phyloP scores from a whole-genome alignment of 2,329 filamentous ascomycete species.

The Colletotrichum spaethianum region DNA sequence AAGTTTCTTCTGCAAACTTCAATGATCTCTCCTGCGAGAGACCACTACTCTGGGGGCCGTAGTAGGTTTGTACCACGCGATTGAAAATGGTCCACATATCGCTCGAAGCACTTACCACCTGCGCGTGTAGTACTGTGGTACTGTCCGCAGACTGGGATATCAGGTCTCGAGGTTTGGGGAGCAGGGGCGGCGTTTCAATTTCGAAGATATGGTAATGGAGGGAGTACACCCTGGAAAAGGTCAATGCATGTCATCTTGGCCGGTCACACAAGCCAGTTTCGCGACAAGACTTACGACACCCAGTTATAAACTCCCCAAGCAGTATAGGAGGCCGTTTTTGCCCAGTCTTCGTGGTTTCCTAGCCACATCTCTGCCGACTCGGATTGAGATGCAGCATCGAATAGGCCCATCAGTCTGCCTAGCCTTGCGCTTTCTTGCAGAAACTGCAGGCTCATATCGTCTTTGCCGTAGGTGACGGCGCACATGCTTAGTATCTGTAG shows the following conservation, averaged over 20 bases:
- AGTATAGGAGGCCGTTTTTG: conserved; percentile 43
- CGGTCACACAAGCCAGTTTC: too few species aligned
- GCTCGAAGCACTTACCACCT: conserved; percentile 5
- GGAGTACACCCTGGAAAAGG: conserved; percentile 1
- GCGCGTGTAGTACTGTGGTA: background rate
- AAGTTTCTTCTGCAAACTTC: conserved; percentile 8
- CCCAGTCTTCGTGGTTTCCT: conserved; percentile 4
- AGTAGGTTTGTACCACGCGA: background rate
- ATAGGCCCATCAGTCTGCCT: conserved; percentile 21
- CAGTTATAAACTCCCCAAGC: conserved; percentile 49
- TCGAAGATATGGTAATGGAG: conserved; percentile 22
- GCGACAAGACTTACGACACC: conserved; percentile 21
- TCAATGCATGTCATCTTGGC: background rate
- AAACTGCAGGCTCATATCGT: conserved; percentile 7
- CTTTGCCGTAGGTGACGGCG: conserved; percentile 8
- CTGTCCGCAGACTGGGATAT: background rate
- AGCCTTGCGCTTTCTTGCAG: background rate
- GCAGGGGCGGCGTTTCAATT: conserved; percentile 22
- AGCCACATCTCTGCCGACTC: conserved; percentile 21
- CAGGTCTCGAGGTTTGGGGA: conserved; percentile 14
- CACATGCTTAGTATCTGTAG: conserved; percentile 17
- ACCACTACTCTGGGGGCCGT: background rate
- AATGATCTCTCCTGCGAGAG: background rate
- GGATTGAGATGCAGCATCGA: conserved; percentile 4
- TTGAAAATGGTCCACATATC: conserved; percentile 22